Percentiles rank a stretch among this genome's conserved stretches.
Conservation (phyloP, 1,284 basidiomycete species). For the Xerocomus minutiporus region DNA sequence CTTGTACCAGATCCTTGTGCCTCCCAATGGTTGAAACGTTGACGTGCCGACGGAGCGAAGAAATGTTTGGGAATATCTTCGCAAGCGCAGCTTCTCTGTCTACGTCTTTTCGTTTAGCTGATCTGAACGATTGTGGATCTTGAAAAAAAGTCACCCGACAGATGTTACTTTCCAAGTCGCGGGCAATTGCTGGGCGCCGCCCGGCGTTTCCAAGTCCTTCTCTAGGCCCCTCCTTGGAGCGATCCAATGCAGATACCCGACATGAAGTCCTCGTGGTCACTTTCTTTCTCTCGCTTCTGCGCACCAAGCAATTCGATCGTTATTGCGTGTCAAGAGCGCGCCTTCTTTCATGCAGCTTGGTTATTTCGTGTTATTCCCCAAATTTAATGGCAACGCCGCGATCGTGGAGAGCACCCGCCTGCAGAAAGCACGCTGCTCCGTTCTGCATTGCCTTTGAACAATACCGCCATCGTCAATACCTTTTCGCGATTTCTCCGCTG, state of each 20-base stretch:
- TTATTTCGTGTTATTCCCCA: conserved; percentile 29
- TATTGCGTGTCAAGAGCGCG: conserved; percentile 33
- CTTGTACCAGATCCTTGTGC: conserved; percentile 13
- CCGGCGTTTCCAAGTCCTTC: conserved; percentile 24
- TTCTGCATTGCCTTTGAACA: conserved; percentile 28
- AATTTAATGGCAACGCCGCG: conserved; percentile 26
- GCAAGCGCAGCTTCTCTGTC: conserved; percentile 5
- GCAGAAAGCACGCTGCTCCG: conserved; percentile 25
- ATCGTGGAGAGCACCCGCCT: conserved; percentile 26
- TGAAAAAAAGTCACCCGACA: background rate
- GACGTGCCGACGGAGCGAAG: conserved; percentile 3
- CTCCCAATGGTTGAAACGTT: background rate
- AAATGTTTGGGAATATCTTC: conserved; percentile 6
- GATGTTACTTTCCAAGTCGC: conserved; percentile 10
- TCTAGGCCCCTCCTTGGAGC: conserved; percentile 31
- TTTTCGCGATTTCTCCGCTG: conserved; percentile 18
- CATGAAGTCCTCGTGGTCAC: conserved; percentile 34
- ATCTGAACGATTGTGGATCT: conserved; percentile 3
- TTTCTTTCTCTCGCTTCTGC: conserved; percentile 34
- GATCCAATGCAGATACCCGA: conserved; percentile 37
- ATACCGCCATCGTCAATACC: conserved; percentile 26
- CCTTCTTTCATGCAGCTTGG: conserved; percentile 31
- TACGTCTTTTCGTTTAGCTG: background rate
- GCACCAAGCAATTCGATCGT: conserved; percentile 33
- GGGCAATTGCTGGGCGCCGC: conserved; percentile 18